These are phyloP conservation scores for Penicillium sp. DNA, from an alignment of 2,329 filamentous ascomycete genomes.

Conservation along the genomic window DNA sequence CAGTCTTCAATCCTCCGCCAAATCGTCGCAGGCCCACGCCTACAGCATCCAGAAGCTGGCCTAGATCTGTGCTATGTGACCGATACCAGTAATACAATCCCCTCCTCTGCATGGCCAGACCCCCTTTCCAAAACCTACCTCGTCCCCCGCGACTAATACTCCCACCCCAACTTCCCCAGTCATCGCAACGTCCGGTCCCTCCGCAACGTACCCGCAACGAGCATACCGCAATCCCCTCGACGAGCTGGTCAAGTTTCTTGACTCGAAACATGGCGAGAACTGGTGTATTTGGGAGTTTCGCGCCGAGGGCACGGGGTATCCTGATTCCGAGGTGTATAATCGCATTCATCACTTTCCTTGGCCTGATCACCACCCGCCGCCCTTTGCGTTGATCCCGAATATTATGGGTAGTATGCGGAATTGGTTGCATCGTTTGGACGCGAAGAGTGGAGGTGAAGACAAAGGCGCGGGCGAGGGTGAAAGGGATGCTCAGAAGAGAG, in stretches of 20 bases:
- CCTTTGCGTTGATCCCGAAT: slow-evolving; percentile 82
- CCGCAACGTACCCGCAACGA: slow-evolving; percentile 82
- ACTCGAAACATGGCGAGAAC: slow-evolving; percentile 75
- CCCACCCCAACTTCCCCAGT: slow-evolving; percentile 40
- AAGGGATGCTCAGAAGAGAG: slow-evolving; percentile 50
- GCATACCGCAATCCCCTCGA: slow-evolving; percentile 94
- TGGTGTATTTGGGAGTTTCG: slow-evolving; percentile 99
- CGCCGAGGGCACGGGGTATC: slow-evolving; percentile 94
- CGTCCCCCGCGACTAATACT: neutral
- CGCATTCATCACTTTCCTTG: slow-evolving; percentile 90
- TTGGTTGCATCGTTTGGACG: slow-evolving; percentile 63
- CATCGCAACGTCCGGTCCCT: slow-evolving; percentile 80
- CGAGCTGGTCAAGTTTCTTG: slow-evolving; percentile 82
- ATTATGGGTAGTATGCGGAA: slow-evolving; percentile 92
- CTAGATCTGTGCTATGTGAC: slow-evolving; percentile 97
- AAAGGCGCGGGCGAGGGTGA: neutral
- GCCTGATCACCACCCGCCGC: slow-evolving; percentile 96
- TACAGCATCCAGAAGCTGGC: slow-evolving; percentile 80
- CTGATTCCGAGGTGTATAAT: slow-evolving; percentile 82
- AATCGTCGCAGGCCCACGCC: slow-evolving; percentile 84
- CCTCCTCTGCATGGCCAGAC: neutral
- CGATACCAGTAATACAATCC: slow-evolving; percentile 57
- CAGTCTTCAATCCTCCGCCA: slow-evolving; percentile 79
- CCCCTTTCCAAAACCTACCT: neutral
- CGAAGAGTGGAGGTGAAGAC: slow-evolving; percentile 18